Evolutionary conservation across 2,329 filamentous ascomycete genomes (phyloP), one percentile per base, ranked within the genome.

Genomic region (Pseudocercospora crystallina): DNA sequence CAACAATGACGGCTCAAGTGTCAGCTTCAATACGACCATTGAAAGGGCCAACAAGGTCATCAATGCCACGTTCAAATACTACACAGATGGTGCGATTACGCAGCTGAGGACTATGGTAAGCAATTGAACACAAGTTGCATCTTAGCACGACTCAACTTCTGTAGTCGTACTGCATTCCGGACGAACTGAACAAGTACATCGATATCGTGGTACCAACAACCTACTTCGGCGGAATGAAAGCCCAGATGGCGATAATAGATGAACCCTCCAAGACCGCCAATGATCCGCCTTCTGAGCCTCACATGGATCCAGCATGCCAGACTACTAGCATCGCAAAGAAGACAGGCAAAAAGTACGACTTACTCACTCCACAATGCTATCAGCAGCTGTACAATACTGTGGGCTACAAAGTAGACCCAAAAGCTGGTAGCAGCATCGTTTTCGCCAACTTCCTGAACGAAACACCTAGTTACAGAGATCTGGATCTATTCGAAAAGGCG

Each of bases 391-490:
- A 81, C 69, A 76, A 76, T 55, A 70, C 76, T 47, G 70, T 71
- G 41, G 61, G 69, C 53, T 80, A 80, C 63, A 71, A 69, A n/a
- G 43, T 32, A 9, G 67, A 74, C 29, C 62, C 70, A 8, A 66
- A 67, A 8, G 71, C 71, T 11, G 77, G 78, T 2, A 79, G 75
- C 61, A 71, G 71, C 14, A 68, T 79, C 11, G 77, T 71, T 13
- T 80, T 81, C 56, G 73, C 72, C 32, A 76, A 72, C 47, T 81
- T 80, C 63, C 65, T 81, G 13, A 76, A 79, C 59, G 59, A 80
- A 59, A 76, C 73, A 10, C 77, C 79, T 20, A 68, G 70, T 26
- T 74, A 75, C 57, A 60, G 61, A 3, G 79, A 81, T 54, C 63
- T 79, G 15, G 69, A 70, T 13, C 48, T 63, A 0, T 76, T 70